A percentile compares a stretch with the other conserved stretches of the same genome.
phyloP scores from a whole-genome alignment of 495 filamentous ascomycete species.

The Penicillium odoratum region DNA sequence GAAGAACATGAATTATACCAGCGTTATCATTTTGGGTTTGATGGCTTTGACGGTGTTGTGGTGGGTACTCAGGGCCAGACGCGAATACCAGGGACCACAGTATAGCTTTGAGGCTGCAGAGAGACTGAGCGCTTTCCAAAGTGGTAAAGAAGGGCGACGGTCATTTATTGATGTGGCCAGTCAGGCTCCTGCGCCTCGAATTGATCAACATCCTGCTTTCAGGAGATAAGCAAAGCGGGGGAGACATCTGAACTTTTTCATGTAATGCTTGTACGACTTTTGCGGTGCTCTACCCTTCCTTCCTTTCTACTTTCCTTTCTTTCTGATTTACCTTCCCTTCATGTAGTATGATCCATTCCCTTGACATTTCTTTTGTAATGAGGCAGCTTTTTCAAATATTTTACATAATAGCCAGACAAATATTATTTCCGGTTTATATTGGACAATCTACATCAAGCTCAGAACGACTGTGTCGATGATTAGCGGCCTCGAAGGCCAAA shows the following conservation, averaged over 20 bases:
- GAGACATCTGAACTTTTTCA: background rate
- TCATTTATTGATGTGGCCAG: conserved; percentile 26
- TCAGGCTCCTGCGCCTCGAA: conserved; percentile 2
- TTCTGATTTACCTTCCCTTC: background rate
- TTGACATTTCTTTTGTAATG: background rate
- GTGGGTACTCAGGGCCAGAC: conserved; percentile 31
- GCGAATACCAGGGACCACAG: conserved; percentile 32
- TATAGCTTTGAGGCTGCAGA: conserved; percentile 37
- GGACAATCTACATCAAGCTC: too few relatives aligned
- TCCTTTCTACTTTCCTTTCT: too few relatives aligned
- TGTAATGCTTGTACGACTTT: background rate
- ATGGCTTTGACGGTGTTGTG: conserved; percentile 37
- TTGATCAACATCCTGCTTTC: conserved; percentile 12
- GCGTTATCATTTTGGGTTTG: conserved; percentile 59
- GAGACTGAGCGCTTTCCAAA: conserved; percentile 25
- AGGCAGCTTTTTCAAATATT: background rate
- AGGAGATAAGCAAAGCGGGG: background rate
- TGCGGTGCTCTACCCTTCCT: background rate
- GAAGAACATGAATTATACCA: conserved; percentile 69
- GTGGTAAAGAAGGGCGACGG: conserved; percentile 25
- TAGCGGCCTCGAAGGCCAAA: too few relatives aligned
- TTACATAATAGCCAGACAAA: too few relatives aligned
- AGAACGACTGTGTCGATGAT: too few relatives aligned
- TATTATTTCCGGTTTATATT: background rate
- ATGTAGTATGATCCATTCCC: background rate